Evolutionary conservation across 345 rosid species (phyloP).

Genomic region (Citrus medica): DNA sequence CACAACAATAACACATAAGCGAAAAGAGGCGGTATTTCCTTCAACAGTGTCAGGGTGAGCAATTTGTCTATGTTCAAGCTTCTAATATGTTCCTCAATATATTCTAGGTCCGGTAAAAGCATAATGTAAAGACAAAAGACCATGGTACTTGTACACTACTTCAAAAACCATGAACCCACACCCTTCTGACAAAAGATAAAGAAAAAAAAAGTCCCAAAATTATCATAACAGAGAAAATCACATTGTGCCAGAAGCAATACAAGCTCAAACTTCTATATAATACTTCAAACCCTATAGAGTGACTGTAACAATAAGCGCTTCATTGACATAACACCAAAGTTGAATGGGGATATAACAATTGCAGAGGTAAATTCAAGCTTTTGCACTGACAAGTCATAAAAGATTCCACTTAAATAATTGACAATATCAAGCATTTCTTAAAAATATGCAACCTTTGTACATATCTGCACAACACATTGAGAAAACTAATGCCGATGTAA

Average conservation of each 20-base stretch:
- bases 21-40: not conserved
- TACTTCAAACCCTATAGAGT: not conserved
- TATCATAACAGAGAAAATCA: not conserved
- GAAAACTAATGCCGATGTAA: not conserved
- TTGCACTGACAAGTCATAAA: not conserved
- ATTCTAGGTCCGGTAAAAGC: not conserved
- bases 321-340: not conserved
- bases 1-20: not conserved
- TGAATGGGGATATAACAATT: not conserved
- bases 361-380: not conserved
- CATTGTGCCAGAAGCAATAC: not conserved
- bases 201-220: not conserved
- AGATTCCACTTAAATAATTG: not conserved
- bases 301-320: not conserved
- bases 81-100: not conserved
- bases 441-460: not conserved
- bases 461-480: not conserved
- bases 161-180: not conserved
- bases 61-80: not conserved
- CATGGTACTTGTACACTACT: not conserved
- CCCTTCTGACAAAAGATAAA: not conserved
- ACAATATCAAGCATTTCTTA: not conserved
- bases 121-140: not conserved
- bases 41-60: not conserved
- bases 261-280: not conserved